Conservation (phyloP, 1,139 yeast genomes). For the Kluyveromyces marxianus region DNA sequence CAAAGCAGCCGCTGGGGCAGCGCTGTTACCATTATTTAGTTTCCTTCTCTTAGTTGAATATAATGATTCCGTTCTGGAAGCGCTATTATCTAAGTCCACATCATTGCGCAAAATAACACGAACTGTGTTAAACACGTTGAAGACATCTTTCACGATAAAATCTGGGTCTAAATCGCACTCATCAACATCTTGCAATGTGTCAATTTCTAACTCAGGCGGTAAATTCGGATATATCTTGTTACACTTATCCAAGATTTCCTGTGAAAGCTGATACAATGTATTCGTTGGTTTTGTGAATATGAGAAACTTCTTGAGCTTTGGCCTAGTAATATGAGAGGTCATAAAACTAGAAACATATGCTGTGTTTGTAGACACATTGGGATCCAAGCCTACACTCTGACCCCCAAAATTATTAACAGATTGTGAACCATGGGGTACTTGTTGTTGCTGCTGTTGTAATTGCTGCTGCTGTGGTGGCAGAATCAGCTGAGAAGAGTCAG, state of each 20-base stretch:
- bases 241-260: slow-evolving; percentile 46
- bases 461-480: slow-evolving; percentile 6
- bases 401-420: not conserved
- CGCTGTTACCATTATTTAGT: slow-evolving; percentile 13
- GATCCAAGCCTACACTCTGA: not conserved
- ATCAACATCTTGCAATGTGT: slow-evolving; percentile 54
- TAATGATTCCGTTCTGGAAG: slow-evolving; percentile 13
- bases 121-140: slow-evolving; percentile 45
- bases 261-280: slow-evolving; percentile 40
- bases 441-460: slow-evolving; percentile 7
- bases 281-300: slow-evolving; percentile 48
- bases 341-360: slow-evolving; percentile 10
- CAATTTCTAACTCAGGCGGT: slow-evolving; percentile 44
- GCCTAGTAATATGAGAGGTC: slow-evolving; percentile 13
- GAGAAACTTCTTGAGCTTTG: slow-evolving; percentile 43
- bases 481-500: slow-evolving; percentile 5
- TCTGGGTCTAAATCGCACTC: slow-evolving; percentile 76
- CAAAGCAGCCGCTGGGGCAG: not conserved
- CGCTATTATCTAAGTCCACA: slow-evolving; percentile 18
- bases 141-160: slow-evolving; percentile 54
- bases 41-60: slow-evolving; percentile 18
- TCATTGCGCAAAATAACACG: slow-evolving; percentile 46
- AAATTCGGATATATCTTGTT: slow-evolving; percentile 52
- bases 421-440: not conserved
- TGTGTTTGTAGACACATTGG: slow-evolving; percentile 8